Conservation (phyloP, 371 early-diverging fungal species). For the Umbelopsis sp. region DNA sequence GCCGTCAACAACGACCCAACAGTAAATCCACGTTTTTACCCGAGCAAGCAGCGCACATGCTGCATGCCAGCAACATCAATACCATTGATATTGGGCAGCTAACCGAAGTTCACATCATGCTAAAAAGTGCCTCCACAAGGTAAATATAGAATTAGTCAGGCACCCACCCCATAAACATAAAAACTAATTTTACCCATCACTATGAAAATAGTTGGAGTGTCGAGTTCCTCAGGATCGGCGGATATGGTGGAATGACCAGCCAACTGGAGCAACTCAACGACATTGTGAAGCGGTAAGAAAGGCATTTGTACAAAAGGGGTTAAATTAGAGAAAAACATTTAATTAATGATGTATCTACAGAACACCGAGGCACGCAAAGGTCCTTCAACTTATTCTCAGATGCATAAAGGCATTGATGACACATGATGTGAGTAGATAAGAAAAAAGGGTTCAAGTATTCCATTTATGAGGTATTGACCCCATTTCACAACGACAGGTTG, state of each 20-base stretch:
- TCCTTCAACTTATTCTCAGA: not conserved
- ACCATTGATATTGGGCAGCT: not conserved
- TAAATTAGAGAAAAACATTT: no score
- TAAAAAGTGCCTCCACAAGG: constrained; percentile 1
- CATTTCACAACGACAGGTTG: constrained; percentile 18
- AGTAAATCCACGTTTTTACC: not conserved
- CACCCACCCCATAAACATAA: not conserved
- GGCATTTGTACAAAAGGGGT: not conserved
- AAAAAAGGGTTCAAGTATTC: no score
- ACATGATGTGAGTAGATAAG: not conserved
- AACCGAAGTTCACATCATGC: constrained; percentile 6
- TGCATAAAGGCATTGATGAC: constrained; percentile 16
- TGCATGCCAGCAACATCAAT: constrained; percentile 15
- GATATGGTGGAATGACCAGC: constrained; percentile 43
- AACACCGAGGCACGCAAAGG: not conserved
- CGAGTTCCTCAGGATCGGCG: constrained; percentile 44
- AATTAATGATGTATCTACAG: not conserved
- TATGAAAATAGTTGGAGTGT: constrained; percentile 44
- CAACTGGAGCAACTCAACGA: constrained; percentile 48
- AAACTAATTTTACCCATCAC: not conserved
- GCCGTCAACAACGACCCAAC: constrained; percentile 19
- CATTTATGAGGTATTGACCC: not conserved
- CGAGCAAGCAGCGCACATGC: constrained; percentile 12
- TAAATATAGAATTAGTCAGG: not conserved
- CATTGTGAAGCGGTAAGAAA: constrained; percentile 37